These are phyloP conservation scores for Perkinsus chesapeaki DNA, from an alignment of 169 alveolate genomes.

Conservation along the genomic window DNA sequence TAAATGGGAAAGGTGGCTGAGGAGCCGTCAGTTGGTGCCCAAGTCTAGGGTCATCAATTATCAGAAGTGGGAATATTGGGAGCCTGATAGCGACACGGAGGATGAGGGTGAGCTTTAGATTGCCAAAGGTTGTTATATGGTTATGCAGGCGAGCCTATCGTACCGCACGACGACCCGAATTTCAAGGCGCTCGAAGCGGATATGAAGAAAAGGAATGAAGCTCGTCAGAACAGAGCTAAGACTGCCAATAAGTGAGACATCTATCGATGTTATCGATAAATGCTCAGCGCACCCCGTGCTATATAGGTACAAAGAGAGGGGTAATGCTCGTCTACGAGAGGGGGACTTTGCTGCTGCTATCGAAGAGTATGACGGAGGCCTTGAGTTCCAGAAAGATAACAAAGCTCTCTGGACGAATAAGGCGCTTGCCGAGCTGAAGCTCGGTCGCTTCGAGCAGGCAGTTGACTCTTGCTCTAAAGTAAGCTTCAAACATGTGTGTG, in stretches of 20 bases:
- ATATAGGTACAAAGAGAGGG: conserved; percentile 53
- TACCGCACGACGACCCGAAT: conserved; percentile 73
- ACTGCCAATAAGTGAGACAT: conserved; percentile 36
- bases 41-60: conserved; percentile 61
- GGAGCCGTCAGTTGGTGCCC: conserved; percentile 64
- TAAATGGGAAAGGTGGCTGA: conserved; percentile 72
- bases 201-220: conserved; percentile 57
- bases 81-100: conserved; percentile 62
- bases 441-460: conserved; percentile 58
- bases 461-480: conserved; percentile 59
- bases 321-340: conserved; percentile 55
- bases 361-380: conserved; percentile 61
- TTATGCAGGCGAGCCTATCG: conserved; percentile 42
- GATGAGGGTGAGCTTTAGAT: conserved; percentile 32
- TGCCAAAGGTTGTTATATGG: not conserved
- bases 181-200: conserved; percentile 74
- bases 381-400: conserved; percentile 56
- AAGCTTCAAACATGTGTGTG: too few relatives aligned
- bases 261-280: not conserved
- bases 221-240: conserved; percentile 45
- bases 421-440: conserved; percentile 64
- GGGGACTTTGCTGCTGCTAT: conserved; percentile 68
- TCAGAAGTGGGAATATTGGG: conserved; percentile 69
- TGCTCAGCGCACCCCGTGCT: not conserved
- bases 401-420: conserved; percentile 69